Base-by-base conservation (phyloP, 2,329 filamentous ascomycete genomes). In the Diplodia scrobiculata region DNA sequence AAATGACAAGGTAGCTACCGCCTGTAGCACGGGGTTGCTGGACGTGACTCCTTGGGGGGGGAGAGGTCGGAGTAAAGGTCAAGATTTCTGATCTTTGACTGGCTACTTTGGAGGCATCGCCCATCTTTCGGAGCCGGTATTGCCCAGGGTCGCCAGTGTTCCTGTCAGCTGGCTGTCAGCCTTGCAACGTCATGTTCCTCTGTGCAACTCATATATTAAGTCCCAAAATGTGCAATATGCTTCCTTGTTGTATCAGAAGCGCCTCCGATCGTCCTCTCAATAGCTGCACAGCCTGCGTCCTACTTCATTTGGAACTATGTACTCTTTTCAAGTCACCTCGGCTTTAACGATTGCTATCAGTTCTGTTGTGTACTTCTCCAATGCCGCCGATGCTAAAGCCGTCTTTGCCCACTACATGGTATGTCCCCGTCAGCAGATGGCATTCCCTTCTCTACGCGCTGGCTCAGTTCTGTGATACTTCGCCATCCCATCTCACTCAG, bases 401-500 rank as follows among this genome's bases (percentile, higher is more conserved):
- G 58, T 62, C 27, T 62, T 50, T 36, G 58, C 58, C 14, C 58
- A 62, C n/a, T 62, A 62, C 11, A 62, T 62, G 58, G 58, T 62
- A 50, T 14, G 58, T 32, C 17, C 32, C 54, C 17, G 21, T 45
- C 10, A 13, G 34, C 17, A 10, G 3, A 7, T 29, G 25, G 3
- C 2, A 25, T 21, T 32, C 9, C 9, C 55, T 5, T 17, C 14
- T 17, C 47, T 10, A 17, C 34, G 10, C 5, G 17, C 51, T 34
- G 17, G 14, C 17, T 58, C 9, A 21, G 19, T 2, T 5, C 10
- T 19, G 13, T 21, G 5, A 21, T 5, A 54, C 5, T 34, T 45
- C 54, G 11, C 41, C 41, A 19, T 7, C 34, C 34, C 9, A 36
- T 36, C 34, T 36, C 34, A 36, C 34, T 11, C 1, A 17, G 17